Percentiles rank a stretch among this genome's conserved stretches.
Evolutionary conservation across 768 basidiomycete species (phyloP).

Genomic region (Dentipellis sp.): DNA sequence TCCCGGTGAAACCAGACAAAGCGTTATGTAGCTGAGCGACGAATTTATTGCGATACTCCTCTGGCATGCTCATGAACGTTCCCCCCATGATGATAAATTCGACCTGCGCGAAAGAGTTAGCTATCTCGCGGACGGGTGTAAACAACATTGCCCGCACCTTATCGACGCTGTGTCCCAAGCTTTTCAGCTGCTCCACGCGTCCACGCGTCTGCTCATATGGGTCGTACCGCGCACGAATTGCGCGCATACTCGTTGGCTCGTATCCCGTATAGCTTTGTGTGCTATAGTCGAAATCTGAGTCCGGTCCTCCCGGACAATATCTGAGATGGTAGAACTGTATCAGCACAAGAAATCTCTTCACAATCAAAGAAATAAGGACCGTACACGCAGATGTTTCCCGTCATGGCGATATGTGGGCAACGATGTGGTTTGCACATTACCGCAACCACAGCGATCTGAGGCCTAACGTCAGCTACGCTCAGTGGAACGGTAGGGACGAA

Average conservation of each 20-base stretch:
- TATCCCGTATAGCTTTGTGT: conserved; percentile 95
- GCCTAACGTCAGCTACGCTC: not conserved
- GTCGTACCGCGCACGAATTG: conserved; percentile 92
- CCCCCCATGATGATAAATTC: conserved; percentile 97
- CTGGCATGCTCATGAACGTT: conserved; percentile 99
- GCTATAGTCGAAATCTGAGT: conserved; percentile 99
- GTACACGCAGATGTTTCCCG: conserved; percentile 98
- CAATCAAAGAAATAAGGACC: conserved; percentile 17
- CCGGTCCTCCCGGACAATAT: conserved; percentile 97
- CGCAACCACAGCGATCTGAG: conserved; percentile 92
- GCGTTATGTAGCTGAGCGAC: conserved; percentile 96
- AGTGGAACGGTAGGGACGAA: not conserved
- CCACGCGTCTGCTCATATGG: conserved; percentile 97
- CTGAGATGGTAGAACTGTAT: conserved; percentile 27
- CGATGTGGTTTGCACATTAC: conserved; percentile 99
- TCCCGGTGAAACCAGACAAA: conserved; percentile 87
- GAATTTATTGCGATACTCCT: conserved; percentile 90
- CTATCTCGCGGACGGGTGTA: not conserved
- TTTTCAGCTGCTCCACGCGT: conserved; percentile 90
- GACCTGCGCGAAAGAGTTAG: conserved; percentile 35
- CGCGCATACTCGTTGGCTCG: conserved; percentile 98
- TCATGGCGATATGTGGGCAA: conserved; percentile 99
- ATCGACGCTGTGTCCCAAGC: conserved; percentile 94
- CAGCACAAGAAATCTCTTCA: not conserved
- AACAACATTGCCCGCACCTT: conserved; percentile 46